phyloP scores from a whole-genome alignment of 1,284 basidiomycete genomes.

The Malassezia brasiliensis region DNA sequence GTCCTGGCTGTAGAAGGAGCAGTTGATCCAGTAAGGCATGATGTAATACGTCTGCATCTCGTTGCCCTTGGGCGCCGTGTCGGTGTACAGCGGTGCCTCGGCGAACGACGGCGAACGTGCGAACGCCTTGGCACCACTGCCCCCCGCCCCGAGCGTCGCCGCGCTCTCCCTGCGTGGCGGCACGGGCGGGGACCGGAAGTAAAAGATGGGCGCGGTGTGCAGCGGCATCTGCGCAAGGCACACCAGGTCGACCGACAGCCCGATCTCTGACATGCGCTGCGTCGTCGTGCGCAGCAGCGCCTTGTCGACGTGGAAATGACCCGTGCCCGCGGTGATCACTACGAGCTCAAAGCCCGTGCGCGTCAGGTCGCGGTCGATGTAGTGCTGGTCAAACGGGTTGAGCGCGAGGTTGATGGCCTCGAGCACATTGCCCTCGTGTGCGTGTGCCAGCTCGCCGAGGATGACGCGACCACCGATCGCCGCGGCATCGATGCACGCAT shows the following conservation, averaged over 20 bases:
- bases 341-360: slow-evolving; percentile 80
- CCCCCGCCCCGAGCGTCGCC: slow-evolving; percentile 1
- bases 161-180: slow-evolving; percentile 9
- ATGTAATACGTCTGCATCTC: slow-evolving; percentile 32
- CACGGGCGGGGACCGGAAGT: slow-evolving; percentile 31
- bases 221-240: slow-evolving; percentile 84
- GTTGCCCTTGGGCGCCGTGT: slow-evolving; percentile 21
- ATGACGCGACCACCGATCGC: slow-evolving; percentile 20
- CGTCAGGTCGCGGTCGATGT: slow-evolving; percentile 86
- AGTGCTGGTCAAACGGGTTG: slow-evolving; percentile 87
- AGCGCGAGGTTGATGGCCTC: slow-evolving; percentile 88
- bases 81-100: slow-evolving; percentile 30
- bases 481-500: neutral
- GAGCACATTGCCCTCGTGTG: slow-evolving; percentile 86
- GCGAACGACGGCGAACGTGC: neutral
- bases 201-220: slow-evolving; percentile 59
- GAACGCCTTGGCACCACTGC: slow-evolving; percentile 13
- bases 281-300: slow-evolving; percentile 81
- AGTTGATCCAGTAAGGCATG: slow-evolving; percentile 48
- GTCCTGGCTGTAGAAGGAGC: slow-evolving; percentile 46
- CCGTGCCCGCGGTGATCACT: slow-evolving; percentile 84
- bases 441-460: slow-evolving; percentile 64
- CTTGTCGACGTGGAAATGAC: slow-evolving; percentile 86
- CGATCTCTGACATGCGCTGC: slow-evolving; percentile 89
- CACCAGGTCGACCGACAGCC: slow-evolving; percentile 78